Percentiles rank a stretch among this genome's conserved stretches.
Conservation (phyloP, 148 eudicot species). For the Silene conica region DNA sequence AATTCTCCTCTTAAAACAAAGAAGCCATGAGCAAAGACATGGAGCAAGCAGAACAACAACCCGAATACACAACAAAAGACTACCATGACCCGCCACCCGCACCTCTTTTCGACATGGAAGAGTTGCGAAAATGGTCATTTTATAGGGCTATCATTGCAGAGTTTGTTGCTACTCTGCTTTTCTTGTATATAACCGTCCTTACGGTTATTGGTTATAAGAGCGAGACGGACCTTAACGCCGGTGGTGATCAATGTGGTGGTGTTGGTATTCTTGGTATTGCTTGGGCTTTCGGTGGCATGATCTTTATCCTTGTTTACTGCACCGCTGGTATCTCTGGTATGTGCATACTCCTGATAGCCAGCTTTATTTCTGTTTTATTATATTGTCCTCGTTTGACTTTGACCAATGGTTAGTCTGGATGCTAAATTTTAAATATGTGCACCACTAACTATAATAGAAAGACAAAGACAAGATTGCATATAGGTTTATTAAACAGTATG, state of each 20-base stretch:
- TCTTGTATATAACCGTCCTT: constrained; percentile 14
- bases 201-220: constrained; percentile 18
- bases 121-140: constrained; percentile 17
- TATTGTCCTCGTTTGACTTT: background rate
- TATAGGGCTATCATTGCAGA: constrained; percentile 16
- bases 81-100: constrained; percentile 23
- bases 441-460: no score
- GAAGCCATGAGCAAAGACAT: constrained; percentile 9
- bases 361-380: no score
- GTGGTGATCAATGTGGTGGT: constrained; percentile 19
- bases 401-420: no score
- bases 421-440: no score
- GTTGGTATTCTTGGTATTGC: constrained; percentile 20
- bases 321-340: constrained; percentile 19
- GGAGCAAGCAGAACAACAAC: constrained; percentile 15
- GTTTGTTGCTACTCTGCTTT: constrained; percentile 18
- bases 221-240: constrained; percentile 7
- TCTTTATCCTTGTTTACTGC: constrained; percentile 7
- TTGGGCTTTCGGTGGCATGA: constrained; percentile 21
- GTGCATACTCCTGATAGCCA: no score
- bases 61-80: constrained; percentile 19
- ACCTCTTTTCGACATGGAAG: constrained; percentile 9
- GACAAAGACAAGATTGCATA: no score
- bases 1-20: background rate
- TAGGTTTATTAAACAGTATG: background rate